phyloP scores from a whole-genome alignment of 169 alveolate species.

The Cryptosporidium ryanae region DNA sequence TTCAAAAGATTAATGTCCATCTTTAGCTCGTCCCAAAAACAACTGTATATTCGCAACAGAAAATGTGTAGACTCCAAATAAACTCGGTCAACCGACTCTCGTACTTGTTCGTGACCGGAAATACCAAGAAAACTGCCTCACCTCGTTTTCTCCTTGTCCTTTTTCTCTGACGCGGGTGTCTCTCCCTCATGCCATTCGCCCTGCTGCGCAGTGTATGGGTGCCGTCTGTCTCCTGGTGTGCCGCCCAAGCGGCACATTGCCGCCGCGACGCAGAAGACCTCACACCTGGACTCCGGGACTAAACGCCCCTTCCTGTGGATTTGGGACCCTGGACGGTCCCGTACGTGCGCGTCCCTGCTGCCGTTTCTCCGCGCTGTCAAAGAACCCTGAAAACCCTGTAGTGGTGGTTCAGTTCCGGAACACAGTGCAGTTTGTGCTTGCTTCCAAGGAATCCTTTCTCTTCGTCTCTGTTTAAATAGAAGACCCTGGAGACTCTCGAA shows the following conservation, averaged over 20 bases:
- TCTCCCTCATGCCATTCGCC: too few relatives aligned
- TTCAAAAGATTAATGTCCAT: constrained; percentile 96
- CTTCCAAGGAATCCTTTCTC: constrained; percentile 83
- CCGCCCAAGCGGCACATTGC: too few relatives aligned
- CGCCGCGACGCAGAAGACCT: too few relatives aligned
- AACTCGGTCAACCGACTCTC: background rate
- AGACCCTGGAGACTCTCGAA: constrained; percentile 89
- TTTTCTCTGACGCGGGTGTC: too few relatives aligned
- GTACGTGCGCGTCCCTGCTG: too few relatives aligned
- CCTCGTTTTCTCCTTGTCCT: background rate
- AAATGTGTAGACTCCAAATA: background rate
- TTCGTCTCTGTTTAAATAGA: constrained; percentile 81
- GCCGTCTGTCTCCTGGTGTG: too few relatives aligned
- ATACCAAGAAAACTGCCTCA: background rate
- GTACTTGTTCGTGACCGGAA: background rate
- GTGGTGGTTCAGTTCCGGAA: constrained; percentile 82
- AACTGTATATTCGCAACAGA: constrained; percentile 11
- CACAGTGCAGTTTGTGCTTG: constrained; percentile 81
- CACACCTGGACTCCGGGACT: too few relatives aligned
- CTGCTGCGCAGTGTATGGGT: too few relatives aligned
- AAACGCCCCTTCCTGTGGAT: too few relatives aligned
- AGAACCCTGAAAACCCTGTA: constrained; percentile 80
- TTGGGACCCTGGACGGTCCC: too few relatives aligned
- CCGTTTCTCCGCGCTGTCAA: background rate
- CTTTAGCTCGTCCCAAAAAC: constrained; percentile 20